A percentile compares a stretch with the other conserved stretches of the same genome.
phyloP scores from a whole-genome alignment of 352 stramenopile genomes.

The Phytophthora melonis region DNA sequence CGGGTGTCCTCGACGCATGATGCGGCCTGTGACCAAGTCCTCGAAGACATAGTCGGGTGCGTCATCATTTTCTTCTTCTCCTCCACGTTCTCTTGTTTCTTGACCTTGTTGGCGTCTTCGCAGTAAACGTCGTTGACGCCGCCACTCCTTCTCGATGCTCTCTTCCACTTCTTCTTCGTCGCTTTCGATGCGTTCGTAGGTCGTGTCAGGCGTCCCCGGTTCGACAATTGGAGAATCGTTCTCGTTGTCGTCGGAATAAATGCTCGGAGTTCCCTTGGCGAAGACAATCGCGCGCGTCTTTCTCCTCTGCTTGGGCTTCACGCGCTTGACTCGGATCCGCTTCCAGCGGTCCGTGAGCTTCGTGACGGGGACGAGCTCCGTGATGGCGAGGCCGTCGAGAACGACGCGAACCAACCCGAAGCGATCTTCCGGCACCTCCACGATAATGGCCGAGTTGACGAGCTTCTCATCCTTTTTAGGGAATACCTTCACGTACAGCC shows the following conservation, averaged over 20 bases:
- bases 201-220: conserved; percentile 39
- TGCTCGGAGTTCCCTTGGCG: conserved; percentile 35
- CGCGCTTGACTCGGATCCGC: conserved; percentile 57
- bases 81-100: conserved; percentile 5
- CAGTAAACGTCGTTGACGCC: conserved; percentile 26
- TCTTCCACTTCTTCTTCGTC: conserved; percentile 48
- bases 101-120: conserved; percentile 10
- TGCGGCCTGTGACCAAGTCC: conserved; percentile 58
- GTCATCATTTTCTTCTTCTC: conserved; percentile 11
- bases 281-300: conserved; percentile 60
- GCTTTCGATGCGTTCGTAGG: conserved; percentile 42
- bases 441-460: conserved; percentile 67
- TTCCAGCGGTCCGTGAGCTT: conserved; percentile 77
- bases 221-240: conserved; percentile 29
- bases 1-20: conserved; percentile 39
- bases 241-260: conserved; percentile 15
- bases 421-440: conserved; percentile 56
- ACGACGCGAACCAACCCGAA: conserved; percentile 71
- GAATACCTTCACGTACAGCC: conserved; percentile 72
- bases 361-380: conserved; percentile 57
- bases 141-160: conserved; percentile 29
- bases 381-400: conserved; percentile 61
- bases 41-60: conserved; percentile 63
- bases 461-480: conserved; percentile 57
- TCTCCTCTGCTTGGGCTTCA: conserved; percentile 42